These are phyloP conservation scores for Yamadazyma kanchanaburiensis DNA, from an alignment of 1,139 yeast genomes.

Conservation along the genomic window DNA sequence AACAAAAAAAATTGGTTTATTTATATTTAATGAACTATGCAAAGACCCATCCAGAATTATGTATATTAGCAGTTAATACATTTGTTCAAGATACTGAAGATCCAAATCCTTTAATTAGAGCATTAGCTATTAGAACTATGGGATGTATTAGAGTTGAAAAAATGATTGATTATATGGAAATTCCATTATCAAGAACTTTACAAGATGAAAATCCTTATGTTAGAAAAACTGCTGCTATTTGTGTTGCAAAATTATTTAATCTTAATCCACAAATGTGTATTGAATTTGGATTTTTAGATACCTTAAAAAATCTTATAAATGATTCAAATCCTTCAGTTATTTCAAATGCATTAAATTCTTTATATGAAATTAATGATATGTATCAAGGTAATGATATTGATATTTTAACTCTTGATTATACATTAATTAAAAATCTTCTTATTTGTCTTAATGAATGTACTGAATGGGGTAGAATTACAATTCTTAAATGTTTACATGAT, in stretches of 20 bases:
- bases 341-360: slow-evolving; percentile 86
- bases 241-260: slow-evolving; percentile 94
- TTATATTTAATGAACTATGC: slow-evolving; percentile 96
- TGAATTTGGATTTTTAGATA: slow-evolving; percentile 81
- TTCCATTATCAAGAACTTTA: slow-evolving; percentile 81
- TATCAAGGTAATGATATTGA: slow-evolving; percentile 45
- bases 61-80: slow-evolving; percentile 94
- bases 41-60: slow-evolving; percentile 90
- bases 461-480: slow-evolving; percentile 97
- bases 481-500: slow-evolving; percentile 76
- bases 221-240: slow-evolving; percentile 94
- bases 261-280: slow-evolving; percentile 76
- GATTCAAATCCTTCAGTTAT: slow-evolving; percentile 97
- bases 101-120: slow-evolving; percentile 93
- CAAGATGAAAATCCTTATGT: slow-evolving; percentile 96
- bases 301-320: slow-evolving; percentile 64
- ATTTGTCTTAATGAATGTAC: slow-evolving; percentile 93
- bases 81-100: slow-evolving; percentile 96
- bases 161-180: slow-evolving; percentile 92
- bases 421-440: slow-evolving; percentile 61
- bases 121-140: slow-evolving; percentile 97
- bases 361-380: slow-evolving; percentile 76
- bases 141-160: slow-evolving; percentile 95
- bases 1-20: slow-evolving; percentile 94
- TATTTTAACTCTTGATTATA: slow-evolving; percentile 38